A percentile compares a stretch with the other conserved stretches of the same genome.
Conservation (phyloP, 176 grass and related monocot species). For the Avena insularis region DNA sequence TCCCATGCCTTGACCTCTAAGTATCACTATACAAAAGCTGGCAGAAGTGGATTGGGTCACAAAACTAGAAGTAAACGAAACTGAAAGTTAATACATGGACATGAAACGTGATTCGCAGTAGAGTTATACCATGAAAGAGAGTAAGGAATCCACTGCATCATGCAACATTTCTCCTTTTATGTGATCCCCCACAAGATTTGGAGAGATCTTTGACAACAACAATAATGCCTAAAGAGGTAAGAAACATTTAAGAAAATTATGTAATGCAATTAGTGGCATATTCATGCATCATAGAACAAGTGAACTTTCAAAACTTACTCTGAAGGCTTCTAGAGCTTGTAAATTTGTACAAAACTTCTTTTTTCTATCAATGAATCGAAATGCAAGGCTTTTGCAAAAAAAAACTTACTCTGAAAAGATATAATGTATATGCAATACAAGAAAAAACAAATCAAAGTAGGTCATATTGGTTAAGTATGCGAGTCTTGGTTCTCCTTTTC, state of each 20-base stretch:
- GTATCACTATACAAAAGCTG: background rate
- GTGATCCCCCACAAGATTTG: constrained; percentile 28
- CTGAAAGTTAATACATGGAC: background rate
- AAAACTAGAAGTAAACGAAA: too few species aligned
- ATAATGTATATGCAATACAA: too few species aligned
- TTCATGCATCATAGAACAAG: background rate
- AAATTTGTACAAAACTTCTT: too few species aligned
- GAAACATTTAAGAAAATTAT: background rate
- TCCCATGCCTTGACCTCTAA: background rate
- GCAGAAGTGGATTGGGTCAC: background rate
- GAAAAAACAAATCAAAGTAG: background rate
- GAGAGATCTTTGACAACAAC: constrained; percentile 33
- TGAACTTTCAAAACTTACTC: background rate
- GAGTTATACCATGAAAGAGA: constrained; percentile 46
- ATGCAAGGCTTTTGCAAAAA: too few species aligned
- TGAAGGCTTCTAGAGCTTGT: too few species aligned
- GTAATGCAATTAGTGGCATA: background rate
- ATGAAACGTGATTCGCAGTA: background rate
- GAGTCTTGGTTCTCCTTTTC: background rate
- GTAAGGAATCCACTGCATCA: constrained; percentile 44
- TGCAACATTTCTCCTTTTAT: constrained; percentile 32
- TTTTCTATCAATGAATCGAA: too few species aligned
- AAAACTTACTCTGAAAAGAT: too few species aligned
- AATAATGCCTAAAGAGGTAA: constrained; percentile 39
- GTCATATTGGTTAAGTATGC: background rate